These are phyloP conservation scores for Trifolium subterraneum DNA, from an alignment of 306 rosid species.

Conservation along the genomic window DNA sequence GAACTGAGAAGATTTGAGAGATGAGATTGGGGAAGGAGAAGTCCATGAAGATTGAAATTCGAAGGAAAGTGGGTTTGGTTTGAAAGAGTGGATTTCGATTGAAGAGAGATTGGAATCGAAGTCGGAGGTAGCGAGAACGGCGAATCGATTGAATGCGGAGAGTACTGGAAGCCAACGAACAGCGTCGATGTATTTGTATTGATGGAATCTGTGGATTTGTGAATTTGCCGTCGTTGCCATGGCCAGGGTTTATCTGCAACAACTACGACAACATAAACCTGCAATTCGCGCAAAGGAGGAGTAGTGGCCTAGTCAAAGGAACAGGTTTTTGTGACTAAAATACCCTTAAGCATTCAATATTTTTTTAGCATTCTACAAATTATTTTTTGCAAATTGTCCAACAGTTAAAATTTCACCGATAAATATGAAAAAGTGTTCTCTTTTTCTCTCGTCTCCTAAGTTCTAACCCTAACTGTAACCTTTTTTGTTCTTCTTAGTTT, in stretches of 20 bases:
- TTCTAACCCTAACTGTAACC: too few species aligned
- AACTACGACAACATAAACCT: not conserved
- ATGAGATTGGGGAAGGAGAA: constrained; percentile 69
- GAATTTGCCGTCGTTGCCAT: constrained; percentile 46
- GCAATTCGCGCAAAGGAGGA: not conserved
- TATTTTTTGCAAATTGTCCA: too few species aligned
- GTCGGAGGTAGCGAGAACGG: constrained; percentile 70
- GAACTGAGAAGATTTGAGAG: constrained; percentile 60
- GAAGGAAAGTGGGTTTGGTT: constrained; percentile 50
- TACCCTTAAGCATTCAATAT: not conserved
- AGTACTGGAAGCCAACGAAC: constrained; percentile 86
- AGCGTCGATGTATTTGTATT: constrained; percentile 68
- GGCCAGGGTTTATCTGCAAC: constrained; percentile 54
- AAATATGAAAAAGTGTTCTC: too few species aligned
- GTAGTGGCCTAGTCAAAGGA: not conserved
- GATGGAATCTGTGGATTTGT: constrained; percentile 64
- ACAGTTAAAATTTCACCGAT: too few species aligned
- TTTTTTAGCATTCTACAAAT: not conserved
- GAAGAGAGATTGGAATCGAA: constrained; percentile 61
- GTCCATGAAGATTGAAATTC: constrained; percentile 58
- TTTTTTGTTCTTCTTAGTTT: too few species aligned
- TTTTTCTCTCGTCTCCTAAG: too few species aligned
- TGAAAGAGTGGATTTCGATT: constrained; percentile 60
- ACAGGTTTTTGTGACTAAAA: not conserved
- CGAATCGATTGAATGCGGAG: constrained; percentile 68